Evolutionary conservation across 83 land plant genomes (phyloP).

Genomic region (Thuja plicata): DNA sequence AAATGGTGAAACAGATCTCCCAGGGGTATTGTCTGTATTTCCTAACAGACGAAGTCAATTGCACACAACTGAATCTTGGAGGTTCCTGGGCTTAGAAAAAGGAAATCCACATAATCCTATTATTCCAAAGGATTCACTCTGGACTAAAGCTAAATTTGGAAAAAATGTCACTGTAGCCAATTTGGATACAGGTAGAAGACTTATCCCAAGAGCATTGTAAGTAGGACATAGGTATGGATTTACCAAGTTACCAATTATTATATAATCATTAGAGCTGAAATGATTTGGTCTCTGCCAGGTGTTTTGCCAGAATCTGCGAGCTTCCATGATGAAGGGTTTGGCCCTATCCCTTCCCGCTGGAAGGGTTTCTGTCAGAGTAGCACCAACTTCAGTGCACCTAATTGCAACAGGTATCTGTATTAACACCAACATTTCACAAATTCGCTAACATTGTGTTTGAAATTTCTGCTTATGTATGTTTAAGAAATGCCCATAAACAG

Average conservation of each 20-base stretch:
- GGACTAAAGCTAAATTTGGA: constrained; percentile 63
- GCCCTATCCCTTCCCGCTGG: constrained; percentile 21
- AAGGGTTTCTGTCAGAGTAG: constrained; percentile 19
- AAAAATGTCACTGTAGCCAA: constrained; percentile 54
- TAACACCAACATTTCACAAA: not conserved
- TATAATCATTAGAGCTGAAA: constrained; percentile 1
- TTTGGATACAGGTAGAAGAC: constrained; percentile 53
- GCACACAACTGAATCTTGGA: constrained; percentile 78
- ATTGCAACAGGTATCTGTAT: constrained; percentile 24
- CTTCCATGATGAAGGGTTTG: constrained; percentile 25
- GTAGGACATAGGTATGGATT: not conserved
- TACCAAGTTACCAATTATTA: not conserved
- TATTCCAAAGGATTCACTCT: constrained; percentile 29
- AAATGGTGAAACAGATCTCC: constrained; percentile 35
- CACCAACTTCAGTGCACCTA: not conserved
- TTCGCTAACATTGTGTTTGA: too few relatives aligned
- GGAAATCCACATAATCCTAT: constrained; percentile 2
- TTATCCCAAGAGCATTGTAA: not conserved
- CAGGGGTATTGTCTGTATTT: constrained; percentile 60
- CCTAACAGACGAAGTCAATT: constrained; percentile 27
- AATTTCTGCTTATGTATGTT: too few relatives aligned
- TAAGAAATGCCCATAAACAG: too few relatives aligned
- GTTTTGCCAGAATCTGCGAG: constrained; percentile 32
- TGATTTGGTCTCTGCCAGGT: constrained; percentile 13
- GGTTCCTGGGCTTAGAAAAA: constrained; percentile 52